These are phyloP conservation scores for Phytophthora megakarya DNA, from an alignment of 352 stramenopile species.

Conservation along the genomic window DNA sequence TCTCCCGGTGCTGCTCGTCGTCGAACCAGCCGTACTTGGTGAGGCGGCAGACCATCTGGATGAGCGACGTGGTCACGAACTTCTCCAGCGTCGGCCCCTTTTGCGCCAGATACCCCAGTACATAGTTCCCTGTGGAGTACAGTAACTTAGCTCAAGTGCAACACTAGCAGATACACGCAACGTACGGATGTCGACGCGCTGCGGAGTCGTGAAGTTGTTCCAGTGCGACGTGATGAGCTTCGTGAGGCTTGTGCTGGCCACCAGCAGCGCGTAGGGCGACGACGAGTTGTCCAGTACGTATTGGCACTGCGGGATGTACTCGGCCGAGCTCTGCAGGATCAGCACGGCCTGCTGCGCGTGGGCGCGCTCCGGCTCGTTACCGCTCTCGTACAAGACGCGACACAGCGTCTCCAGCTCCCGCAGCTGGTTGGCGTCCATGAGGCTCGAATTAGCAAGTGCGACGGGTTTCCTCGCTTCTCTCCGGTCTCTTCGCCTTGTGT, in stretches of 20 bases:
- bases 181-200: conserved; percentile 94
- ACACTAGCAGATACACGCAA: too few species aligned
- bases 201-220: conserved; percentile 88
- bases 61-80: conserved; percentile 95
- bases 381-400: conserved; percentile 78
- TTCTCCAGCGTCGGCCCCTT: conserved; percentile 94
- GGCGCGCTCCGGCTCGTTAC: conserved; percentile 69
- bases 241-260: conserved; percentile 96
- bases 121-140: conserved; percentile 91
- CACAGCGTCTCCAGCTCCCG: conserved; percentile 82
- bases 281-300: conserved; percentile 98
- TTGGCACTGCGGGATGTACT: conserved; percentile 99
- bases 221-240: conserved; percentile 98
- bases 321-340: conserved; percentile 89
- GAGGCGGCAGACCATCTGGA: conserved; percentile 97
- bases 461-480: conserved; percentile 17
- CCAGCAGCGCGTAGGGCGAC: conserved; percentile 95
- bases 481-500: conserved; percentile 26
- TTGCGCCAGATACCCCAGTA: conserved; percentile 96
- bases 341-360: conserved; percentile 86
- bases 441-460: conserved; percentile 1
- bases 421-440: conserved; percentile 82
- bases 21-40: conserved; percentile 99
- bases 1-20: conserved; percentile 95
- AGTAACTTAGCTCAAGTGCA: not conserved